phyloP scores from a whole-genome alignment of 352 stramenopile species.

The Globisporangium cystogenes region DNA sequence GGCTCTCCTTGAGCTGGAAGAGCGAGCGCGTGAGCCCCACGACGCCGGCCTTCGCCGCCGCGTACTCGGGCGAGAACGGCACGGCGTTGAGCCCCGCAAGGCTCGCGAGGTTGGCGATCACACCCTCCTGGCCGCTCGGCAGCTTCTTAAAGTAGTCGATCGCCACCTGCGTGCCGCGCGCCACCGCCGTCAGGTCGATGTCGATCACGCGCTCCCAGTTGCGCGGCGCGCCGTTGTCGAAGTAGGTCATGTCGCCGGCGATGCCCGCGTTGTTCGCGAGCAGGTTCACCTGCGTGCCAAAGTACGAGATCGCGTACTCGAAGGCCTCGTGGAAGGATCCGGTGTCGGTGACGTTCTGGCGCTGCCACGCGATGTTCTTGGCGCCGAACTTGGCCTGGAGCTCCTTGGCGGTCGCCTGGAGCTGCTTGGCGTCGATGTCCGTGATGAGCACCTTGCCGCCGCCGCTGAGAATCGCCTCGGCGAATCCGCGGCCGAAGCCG shows the following conservation, averaged over 20 bases:
- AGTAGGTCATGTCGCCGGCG: constrained; percentile 47
- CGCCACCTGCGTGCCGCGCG: constrained; percentile 62
- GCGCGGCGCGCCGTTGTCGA: constrained; percentile 25
- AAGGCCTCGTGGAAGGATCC: constrained; percentile 58
- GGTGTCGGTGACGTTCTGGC: constrained; percentile 67
- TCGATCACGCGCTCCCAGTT: constrained; percentile 62
- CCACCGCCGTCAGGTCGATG: constrained; percentile 67
- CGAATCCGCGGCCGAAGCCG: constrained; percentile 66
- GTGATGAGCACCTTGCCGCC: constrained; percentile 71
- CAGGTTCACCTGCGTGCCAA: constrained; percentile 56
- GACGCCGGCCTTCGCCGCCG: constrained; percentile 67
- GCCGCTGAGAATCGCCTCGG: constrained; percentile 39
- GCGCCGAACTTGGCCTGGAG: constrained; percentile 45
- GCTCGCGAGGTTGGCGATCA: constrained; percentile 70
- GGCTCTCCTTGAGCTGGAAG: constrained; percentile 46
- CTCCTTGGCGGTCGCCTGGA: constrained; percentile 52
- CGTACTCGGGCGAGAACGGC: constrained; percentile 60
- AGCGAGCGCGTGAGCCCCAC: constrained; percentile 69
- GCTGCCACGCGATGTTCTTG: constrained; percentile 50
- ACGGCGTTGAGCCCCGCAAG: constrained; percentile 50
- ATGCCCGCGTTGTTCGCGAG: constrained; percentile 83
- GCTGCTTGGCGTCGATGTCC: constrained; percentile 57
- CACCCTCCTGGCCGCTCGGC: constrained; percentile 49
- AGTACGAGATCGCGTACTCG: constrained; percentile 51
- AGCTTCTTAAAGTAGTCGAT: constrained; percentile 56